Percentiles rank a stretch among this genome's conserved stretches.
phyloP scores from a whole-genome alignment of 352 stramenopile genomes.

The Globisporangium echinulatum region DNA sequence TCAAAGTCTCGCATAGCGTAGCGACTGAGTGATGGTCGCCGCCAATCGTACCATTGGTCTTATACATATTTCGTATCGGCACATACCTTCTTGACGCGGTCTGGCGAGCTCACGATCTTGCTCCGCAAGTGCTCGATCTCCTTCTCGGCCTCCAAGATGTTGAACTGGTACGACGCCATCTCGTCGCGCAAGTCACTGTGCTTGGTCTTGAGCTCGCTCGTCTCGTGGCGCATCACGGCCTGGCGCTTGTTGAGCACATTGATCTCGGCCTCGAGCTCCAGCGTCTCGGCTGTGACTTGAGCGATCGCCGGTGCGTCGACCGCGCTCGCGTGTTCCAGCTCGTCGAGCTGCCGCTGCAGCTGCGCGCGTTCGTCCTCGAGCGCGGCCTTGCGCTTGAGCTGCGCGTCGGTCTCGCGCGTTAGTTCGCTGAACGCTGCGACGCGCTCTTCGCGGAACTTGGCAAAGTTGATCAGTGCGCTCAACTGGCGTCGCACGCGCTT shows the following conservation, averaged over 20 bases:
- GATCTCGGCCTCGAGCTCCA: conserved; percentile 85
- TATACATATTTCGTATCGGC: too few relatives aligned
- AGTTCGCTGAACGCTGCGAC: conserved; percentile 80
- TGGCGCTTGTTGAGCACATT: conserved; percentile 89
- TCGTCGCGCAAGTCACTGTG: conserved; percentile 83
- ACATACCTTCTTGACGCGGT: conserved; percentile 56
- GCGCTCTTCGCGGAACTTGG: conserved; percentile 94
- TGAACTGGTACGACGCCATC: conserved; percentile 49
- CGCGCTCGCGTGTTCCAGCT: conserved; percentile 47
- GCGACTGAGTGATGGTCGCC: not conserved
- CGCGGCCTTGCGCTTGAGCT: conserved; percentile 33
- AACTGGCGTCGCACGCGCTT: conserved; percentile 92
- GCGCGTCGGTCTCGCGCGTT: conserved; percentile 63
- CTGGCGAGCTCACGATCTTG: conserved; percentile 90
- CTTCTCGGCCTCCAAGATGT: conserved; percentile 77
- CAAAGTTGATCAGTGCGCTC: conserved; percentile 96
- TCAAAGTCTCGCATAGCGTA: too few relatives aligned
- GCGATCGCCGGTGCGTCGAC: conserved; percentile 48
- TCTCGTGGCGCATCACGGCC: conserved; percentile 80
- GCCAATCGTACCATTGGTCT: not conserved
- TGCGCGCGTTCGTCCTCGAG: conserved; percentile 56
- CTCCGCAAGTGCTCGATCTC: conserved; percentile 70
- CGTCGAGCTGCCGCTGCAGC: conserved; percentile 56
- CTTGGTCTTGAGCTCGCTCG: conserved; percentile 65
- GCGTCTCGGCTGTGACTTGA: conserved; percentile 73